Evolutionary conservation across 441 rosid species (phyloP).

Genomic region (Erysimum cheiri): DNA sequence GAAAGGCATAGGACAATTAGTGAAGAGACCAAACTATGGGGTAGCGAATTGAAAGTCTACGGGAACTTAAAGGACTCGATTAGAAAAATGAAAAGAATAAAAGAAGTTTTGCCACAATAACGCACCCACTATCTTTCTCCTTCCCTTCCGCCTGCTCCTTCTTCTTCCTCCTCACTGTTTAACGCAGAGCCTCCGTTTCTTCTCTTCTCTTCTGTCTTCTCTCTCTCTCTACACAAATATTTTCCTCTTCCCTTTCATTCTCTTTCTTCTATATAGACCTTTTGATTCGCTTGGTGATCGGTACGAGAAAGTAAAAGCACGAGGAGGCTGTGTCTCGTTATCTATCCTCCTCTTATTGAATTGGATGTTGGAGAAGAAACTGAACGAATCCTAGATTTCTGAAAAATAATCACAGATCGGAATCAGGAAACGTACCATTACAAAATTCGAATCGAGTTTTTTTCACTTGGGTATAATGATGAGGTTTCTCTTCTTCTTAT

Average conservation of each 20-base stretch:
- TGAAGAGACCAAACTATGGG: too few species aligned
- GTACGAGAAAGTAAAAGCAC: slow-evolving; percentile 22
- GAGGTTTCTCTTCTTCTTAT: slow-evolving; percentile 40
- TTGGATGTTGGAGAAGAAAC: slow-evolving; percentile 2
- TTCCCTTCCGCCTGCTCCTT: slow-evolving; percentile 30
- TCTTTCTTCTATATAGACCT: not conserved
- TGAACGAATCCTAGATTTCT: slow-evolving; percentile 30
- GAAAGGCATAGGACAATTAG: too few species aligned
- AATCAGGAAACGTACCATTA: slow-evolving; percentile 27
- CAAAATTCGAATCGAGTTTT: slow-evolving; percentile 31
- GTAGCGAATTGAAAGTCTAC: not conserved
- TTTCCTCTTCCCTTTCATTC: not conserved
- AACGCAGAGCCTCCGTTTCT: slow-evolving; percentile 38
- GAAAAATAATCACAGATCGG: slow-evolving; percentile 36
- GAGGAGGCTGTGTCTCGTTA: slow-evolving; percentile 22
- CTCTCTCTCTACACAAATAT: not conserved
- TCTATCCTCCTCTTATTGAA: slow-evolving; percentile 9
- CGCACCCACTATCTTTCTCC: slow-evolving; percentile 46
- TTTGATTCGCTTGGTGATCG: slow-evolving; percentile 29
- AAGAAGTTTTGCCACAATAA: slow-evolving; percentile 40
- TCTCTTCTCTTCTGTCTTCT: not conserved
- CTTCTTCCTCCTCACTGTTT: slow-evolving; percentile 38
- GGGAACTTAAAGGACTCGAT: not conserved
- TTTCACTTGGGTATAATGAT: slow-evolving; percentile 46
- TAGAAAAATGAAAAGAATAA: slow-evolving; percentile 32